Evolutionary conservation across 148 eudicot genomes (phyloP), one percentile per base, ranked within the genome.

Genomic region (Camellia sinensis): DNA sequence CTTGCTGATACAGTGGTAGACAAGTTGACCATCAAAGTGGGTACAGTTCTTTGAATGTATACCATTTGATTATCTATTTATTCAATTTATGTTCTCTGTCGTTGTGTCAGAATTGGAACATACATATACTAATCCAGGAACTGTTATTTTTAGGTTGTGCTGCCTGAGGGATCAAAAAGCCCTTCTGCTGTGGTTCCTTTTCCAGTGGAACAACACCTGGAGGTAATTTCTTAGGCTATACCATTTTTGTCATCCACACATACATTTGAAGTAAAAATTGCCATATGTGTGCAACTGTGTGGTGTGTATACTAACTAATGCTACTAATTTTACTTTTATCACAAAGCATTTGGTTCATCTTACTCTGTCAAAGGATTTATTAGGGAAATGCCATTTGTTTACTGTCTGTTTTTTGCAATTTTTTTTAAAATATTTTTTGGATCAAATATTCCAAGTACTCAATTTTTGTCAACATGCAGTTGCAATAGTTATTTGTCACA

Each of bases 161-260:
- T 96, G 81, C 99, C 99, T 15, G 98, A 96, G 85, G 99, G 99
- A 70, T 93, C 99, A 48, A 89, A 86, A 81, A 84, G 90, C 81
- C 92, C 98, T 44, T 89, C 88, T 53, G 88, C 78, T 52, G 80
- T 86, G 72, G 91, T 85, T 72, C 94, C 99, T 60, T 97, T 92
- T 83, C 57, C 92, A 10, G 89, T 91, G 71, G 90, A 94, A 21
- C 93, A 92, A 83, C 86, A 83, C 85, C 81, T 90, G 79, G 96
- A 97, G 99, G 99, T 94, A 84, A 79, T 76, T 62, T 48, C 29
- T 70, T n/a, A 50, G 14, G 29, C 41, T 53, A 41, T 46, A 21
- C 52, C 37, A 17, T n/a, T 77, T 45, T 62, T 44, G 54, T 60
- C 56, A 62, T 64, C 71, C 48, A 37, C 22, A 76, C 18, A 61